Conservation (phyloP, 2,329 filamentous ascomycete genomes). For the Penicillium griseofulvum region DNA sequence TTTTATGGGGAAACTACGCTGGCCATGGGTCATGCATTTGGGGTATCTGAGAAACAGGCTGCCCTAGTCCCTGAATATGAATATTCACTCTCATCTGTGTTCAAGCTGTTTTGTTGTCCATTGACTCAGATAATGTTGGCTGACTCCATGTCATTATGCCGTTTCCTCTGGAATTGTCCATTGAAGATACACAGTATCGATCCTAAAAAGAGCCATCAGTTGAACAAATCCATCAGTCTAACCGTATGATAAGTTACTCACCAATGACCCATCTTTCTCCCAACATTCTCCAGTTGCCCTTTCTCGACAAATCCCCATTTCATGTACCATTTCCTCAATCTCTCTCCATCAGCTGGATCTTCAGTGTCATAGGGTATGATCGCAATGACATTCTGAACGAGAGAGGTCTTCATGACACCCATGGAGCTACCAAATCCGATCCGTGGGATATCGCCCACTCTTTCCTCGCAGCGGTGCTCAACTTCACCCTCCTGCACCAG, state of each 20-base stretch:
- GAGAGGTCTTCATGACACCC: not conserved
- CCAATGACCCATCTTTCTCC: constrained; percentile 40
- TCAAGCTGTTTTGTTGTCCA: not conserved
- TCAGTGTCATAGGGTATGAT: constrained; percentile 41
- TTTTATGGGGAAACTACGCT: not conserved
- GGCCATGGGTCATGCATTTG: not conserved
- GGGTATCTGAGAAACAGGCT: not conserved
- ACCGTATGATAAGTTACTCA: constrained; percentile 9
- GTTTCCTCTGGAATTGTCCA: constrained; percentile 3
- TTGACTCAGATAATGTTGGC: not conserved
- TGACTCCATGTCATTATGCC: not conserved
- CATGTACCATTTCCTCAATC: constrained; percentile 39
- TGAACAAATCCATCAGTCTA: not conserved
- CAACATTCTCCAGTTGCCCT: constrained; percentile 39
- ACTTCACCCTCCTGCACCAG: constrained; percentile 24
- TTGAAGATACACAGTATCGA: constrained; percentile 19
- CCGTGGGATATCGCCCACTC: not conserved
- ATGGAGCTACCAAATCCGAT: constrained; percentile 3
- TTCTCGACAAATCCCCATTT: constrained; percentile 40
- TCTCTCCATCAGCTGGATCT: constrained; percentile 31
- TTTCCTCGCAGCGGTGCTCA: constrained; percentile 7
- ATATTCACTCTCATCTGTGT: not conserved
- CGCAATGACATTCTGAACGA: constrained; percentile 36
- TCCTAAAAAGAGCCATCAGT: constrained; percentile 6
- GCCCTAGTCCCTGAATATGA: not conserved